Evolutionary conservation across 331 rosid genomes (phyloP).

Genomic region (Malus hybrid): DNA sequence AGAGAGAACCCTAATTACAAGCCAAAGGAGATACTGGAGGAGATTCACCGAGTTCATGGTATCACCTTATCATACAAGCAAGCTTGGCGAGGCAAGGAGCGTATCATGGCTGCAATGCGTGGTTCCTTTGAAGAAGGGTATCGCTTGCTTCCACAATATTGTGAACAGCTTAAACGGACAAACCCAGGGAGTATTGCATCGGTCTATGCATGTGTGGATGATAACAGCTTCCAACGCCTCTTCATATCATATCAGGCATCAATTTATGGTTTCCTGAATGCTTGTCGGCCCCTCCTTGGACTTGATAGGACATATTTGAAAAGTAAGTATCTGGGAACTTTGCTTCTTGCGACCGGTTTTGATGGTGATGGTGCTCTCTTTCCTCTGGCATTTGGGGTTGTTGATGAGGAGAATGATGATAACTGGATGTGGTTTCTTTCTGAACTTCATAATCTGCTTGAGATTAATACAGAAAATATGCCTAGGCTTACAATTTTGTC

Average conservation of each 20-base stretch:
- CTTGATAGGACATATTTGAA: conserved; percentile 75
- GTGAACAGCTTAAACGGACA: conserved; percentile 80
- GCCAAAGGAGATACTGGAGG: conserved; percentile 91
- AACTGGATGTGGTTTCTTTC: conserved; percentile 97
- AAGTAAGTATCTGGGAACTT: conserved; percentile 82
- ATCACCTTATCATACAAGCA: conserved; percentile 88
- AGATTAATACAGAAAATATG: conserved; percentile 87
- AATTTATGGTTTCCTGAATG: conserved; percentile 72
- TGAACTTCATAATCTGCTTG: conserved; percentile 78
- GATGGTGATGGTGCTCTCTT: conserved; percentile 85
- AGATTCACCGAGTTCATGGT: conserved; percentile 84
- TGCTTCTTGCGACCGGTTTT: conserved; percentile 78
- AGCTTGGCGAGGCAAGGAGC: conserved; percentile 96
- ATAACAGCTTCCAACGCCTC: conserved; percentile 74
- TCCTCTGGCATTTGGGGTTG: conserved; percentile 91
- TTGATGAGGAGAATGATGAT: conserved; percentile 87
- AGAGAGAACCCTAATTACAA: conserved; percentile 81
- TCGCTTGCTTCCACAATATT: conserved; percentile 82
- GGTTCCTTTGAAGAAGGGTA: conserved; percentile 95
- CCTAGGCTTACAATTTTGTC: conserved; percentile 87
- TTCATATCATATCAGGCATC: conserved; percentile 86
- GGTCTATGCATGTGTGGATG: conserved; percentile 57
- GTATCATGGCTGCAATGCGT: conserved; percentile 94
- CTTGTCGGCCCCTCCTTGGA: conserved; percentile 82
- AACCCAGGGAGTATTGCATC: conserved; percentile 83